Base-by-base conservation (phyloP, 164 flowering plant genomes). In the Magnolia changhungtana region DNA sequence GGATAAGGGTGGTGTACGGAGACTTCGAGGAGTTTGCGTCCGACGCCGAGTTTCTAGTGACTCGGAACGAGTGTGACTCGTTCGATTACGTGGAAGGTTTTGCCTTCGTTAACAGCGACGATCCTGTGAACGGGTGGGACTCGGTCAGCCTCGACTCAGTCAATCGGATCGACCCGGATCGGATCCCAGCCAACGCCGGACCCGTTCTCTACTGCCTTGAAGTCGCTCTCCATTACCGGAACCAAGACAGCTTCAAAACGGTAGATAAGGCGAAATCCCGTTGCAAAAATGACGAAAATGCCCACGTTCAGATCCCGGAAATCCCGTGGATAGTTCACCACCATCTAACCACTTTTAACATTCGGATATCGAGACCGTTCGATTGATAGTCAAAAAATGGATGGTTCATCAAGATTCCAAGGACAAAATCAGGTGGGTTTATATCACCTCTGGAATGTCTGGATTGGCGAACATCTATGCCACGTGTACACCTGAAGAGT, bases 1-100 rank as follows among this genome's bases (percentile, higher is more conserved):
- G 96, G 97, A 86, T 89, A 80, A 90, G 98, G 73, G 71, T 90
- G 79, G 97, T 95, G 49, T 95, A 95, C 37, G 55, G 82, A 3
- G 93, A 90, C 74, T 95, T 95, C 77, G 83, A 80, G 45, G 90
- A 84, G 52, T 95, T 85, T 82, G 70, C 93, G 11, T 82, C 83
- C 31, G 97, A 93, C 73, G 89, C 95, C 9, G 98, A 95, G 93
- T 87, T 70, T 1, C 80, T 93, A 51, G 85, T 93, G 80, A 88
- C 59, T 68, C 75, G 73, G 9, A 80, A 63, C 16, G 73, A 24
- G 52, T 82, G 78, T 4, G 88, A 87, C 71, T 83, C 93, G 79
- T 90, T 95, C 24, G 95, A 95, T 66, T 95, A 93, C 87, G 82
- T 93, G 13, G 98, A 95, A 78, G 98, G 98, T 0, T 93, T 90